Percentiles rank a stretch among this genome's conserved stretches.
These are phyloP conservation scores for Colletotrichum somersetense DNA, from an alignment of 2,329 filamentous ascomycete genomes.

Conservation along the genomic window DNA sequence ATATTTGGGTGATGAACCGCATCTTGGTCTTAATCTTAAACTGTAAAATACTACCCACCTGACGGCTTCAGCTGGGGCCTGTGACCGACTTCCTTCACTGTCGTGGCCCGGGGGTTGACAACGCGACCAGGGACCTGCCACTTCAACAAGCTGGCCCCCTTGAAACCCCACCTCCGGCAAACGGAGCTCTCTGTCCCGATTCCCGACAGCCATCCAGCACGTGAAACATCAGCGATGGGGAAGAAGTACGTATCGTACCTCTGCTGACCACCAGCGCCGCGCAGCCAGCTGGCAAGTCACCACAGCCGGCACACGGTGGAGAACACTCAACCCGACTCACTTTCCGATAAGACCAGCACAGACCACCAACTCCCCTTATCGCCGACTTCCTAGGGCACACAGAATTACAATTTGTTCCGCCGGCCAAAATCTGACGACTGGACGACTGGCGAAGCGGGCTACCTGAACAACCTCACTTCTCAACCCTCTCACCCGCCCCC, in stretches of 20 bases:
- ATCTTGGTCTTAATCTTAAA: neutral
- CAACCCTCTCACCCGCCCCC: conserved; percentile 45
- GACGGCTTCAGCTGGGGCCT: conserved; percentile 27
- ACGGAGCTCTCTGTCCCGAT: conserved; percentile 23
- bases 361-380: conserved; percentile 30
- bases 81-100: conserved; percentile 14
- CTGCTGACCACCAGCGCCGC: neutral
- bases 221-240: neutral
- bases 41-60: conserved; percentile 26
- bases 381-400: conserved; percentile 16
- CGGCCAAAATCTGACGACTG: conserved; percentile 13
- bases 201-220: conserved; percentile 6
- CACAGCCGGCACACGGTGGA: conserved; percentile 21
- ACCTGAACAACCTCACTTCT: conserved; percentile 39
- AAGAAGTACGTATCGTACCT: conserved; percentile 7
- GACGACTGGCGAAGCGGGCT: conserved; percentile 20
- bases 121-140: conserved; percentile 9
- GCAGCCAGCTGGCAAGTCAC: conserved; percentile 1
- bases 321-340: neutral
- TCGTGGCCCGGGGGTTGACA: conserved; percentile 3
- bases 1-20: conserved; percentile 1
- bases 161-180: conserved; percentile 21
- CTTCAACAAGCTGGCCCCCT: conserved; percentile 11
- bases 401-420: conserved; percentile 18
- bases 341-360: conserved; percentile 25